phyloP scores from a whole-genome alignment of 768 basidiomycete species.

The Phanerochaete carnosa region DNA sequence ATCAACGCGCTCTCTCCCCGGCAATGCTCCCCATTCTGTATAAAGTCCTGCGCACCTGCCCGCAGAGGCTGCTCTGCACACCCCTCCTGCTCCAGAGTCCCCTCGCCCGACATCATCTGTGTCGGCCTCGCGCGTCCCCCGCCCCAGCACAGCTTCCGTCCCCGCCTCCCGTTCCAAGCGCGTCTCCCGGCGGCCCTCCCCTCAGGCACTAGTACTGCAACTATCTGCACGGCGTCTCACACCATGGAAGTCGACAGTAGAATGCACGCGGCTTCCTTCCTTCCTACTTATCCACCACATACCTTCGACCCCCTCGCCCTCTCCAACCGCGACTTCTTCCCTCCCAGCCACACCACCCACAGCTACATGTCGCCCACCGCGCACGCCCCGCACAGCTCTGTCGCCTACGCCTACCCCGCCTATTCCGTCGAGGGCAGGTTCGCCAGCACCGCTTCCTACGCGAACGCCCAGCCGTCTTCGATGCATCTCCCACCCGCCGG shows the following conservation, averaged over 20 bases:
- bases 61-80: background rate
- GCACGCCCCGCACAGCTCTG: background rate
- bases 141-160: background rate
- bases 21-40: constrained; percentile 7
- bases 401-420: constrained; percentile 2
- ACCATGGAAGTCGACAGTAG: constrained; percentile 24
- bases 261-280: constrained; percentile 17
- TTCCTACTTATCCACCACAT: constrained; percentile 14
- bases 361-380: constrained; percentile 8
- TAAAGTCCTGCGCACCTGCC: constrained; percentile 7
- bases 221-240: constrained; percentile 13
- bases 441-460: constrained; percentile 4
- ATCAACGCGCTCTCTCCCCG: constrained; percentile 14
- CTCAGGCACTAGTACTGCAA: constrained; percentile 10
- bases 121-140: constrained; percentile 10
- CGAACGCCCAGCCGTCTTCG: constrained; percentile 14
- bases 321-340: constrained; percentile 11
- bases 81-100: background rate
- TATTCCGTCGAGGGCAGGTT: constrained; percentile 11
- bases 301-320: constrained; percentile 13
- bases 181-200: constrained; percentile 12
- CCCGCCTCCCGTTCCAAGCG: constrained; percentile 9
- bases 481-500: constrained; percentile 2
- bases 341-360: constrained; percentile 6
- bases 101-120: background rate